Evolutionary conservation across 2,329 filamentous ascomycete species (phyloP).

Genomic region (Fusarium acutatum): DNA sequence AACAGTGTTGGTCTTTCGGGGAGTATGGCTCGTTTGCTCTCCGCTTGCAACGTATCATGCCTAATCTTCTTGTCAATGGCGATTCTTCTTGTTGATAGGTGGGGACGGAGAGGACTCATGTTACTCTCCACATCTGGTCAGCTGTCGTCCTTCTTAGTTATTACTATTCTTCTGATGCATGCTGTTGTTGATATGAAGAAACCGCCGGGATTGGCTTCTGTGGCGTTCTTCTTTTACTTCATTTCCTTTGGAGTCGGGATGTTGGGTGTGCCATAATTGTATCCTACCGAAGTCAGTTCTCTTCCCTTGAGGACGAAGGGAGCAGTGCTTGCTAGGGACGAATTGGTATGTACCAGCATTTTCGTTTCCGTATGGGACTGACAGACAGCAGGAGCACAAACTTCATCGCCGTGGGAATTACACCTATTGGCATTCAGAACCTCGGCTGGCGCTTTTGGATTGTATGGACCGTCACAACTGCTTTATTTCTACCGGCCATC

Average conservation of each 20-base stretch:
- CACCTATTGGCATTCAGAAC: slow-evolving; percentile 50
- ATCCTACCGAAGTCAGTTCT: slow-evolving; percentile 48
- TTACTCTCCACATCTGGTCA: slow-evolving; percentile 22
- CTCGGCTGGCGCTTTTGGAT: slow-evolving; percentile 63
- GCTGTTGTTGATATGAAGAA: slow-evolving; percentile 5
- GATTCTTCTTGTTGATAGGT: slow-evolving; percentile 8
- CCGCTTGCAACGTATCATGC: slow-evolving; percentile 52
- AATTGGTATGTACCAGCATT: slow-evolving; percentile 8
- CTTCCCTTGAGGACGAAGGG: slow-evolving; percentile 46
- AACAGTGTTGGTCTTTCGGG: slow-evolving; percentile 58
- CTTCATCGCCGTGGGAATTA: slow-evolving; percentile 47
- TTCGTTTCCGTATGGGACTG: fast-evolving
- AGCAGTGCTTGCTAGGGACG: slow-evolving; percentile 22
- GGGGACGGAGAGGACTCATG: slow-evolving; percentile 25
- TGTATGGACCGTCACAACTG: slow-evolving; percentile 59
- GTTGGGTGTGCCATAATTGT: slow-evolving; percentile 40
- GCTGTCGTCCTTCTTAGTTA: slow-evolving; percentile 18
- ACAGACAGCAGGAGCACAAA: slow-evolving; percentile 32
- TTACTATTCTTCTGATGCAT: slow-evolving; percentile 21
- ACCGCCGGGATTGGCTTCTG: not conserved
- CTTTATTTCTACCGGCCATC: slow-evolving; percentile 55
- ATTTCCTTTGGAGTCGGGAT: slow-evolving; percentile 27
- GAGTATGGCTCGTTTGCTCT: slow-evolving; percentile 57
- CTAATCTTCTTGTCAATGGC: slow-evolving; percentile 24
- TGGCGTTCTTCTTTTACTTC: slow-evolving; percentile 28